Evolutionary conservation across 176 grass and related monocot species (phyloP), one percentile per base, ranked within the genome.

Genomic region (Musa troglodytarum): DNA sequence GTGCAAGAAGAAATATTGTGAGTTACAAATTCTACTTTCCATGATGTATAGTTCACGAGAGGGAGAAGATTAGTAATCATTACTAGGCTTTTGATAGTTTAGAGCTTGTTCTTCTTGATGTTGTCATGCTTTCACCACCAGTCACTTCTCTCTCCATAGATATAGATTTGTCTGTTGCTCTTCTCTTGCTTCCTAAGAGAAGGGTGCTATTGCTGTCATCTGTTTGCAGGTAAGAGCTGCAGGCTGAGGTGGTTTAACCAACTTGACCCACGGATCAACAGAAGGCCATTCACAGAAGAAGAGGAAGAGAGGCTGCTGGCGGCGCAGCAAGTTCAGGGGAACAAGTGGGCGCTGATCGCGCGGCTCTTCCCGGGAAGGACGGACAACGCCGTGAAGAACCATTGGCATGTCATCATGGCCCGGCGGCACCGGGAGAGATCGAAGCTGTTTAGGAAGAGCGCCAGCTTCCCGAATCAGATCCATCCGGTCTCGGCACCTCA

Each of bases 201-300:
- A 52, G 49, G 78, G 52, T 21, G 23, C 9, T 1, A 54, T 24
- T 58, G 19, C 65, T 71, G 52, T 72, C n/a, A 29, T 24, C n/a
- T 10, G 6, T 57, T 25, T 16, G 57, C 81, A 96, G 92, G 92
- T 13, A 96, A 96, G 83, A 96, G 92, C 83, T 96, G 92, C 64
- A 90, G 92, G 17, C 83, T 96, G 49, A 86, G 92, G 89, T 96
- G 92, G 92, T 84, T 89, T 82, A 96, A 96, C 85, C 89, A 96
- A 74, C 87, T 96, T 63, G 92, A 96, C 81, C 89, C 92, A 8
- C 81, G 87, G 71, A 96, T 96, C 77, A 83, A 87, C 78, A 96
- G 89, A 69, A 74, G 80, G 58, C 82, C 86, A 1, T 96, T 96
- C 82, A 89, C 92, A 11, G 85, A 86, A 74, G 81, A 83, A 14